Evolutionary conservation across 371 early-diverging fungal species (phyloP).

Genomic region (Fennellomyces sp.): DNA sequence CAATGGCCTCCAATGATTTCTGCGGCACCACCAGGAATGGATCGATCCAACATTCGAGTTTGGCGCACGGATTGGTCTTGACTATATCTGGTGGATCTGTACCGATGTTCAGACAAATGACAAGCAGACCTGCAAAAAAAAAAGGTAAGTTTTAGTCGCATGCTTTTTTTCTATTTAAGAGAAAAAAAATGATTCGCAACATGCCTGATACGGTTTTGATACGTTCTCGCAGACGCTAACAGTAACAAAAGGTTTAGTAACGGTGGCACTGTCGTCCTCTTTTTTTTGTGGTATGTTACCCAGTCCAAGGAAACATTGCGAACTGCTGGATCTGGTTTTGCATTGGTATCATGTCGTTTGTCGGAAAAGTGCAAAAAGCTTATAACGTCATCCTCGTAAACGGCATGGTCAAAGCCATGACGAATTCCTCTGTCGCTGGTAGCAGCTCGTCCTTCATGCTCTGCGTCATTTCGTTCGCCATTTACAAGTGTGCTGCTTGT

Average conservation of each 20-base stretch:
- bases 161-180: neutral
- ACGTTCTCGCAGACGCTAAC: slow-evolving; percentile 46
- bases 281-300: slow-evolving; percentile 24
- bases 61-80: slow-evolving; percentile 87
- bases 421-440: slow-evolving; percentile 34
- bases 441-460: slow-evolving; percentile 14
- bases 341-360: slow-evolving; percentile 59
- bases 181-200: no score
- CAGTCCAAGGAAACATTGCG: slow-evolving; percentile 39
- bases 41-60: slow-evolving; percentile 95
- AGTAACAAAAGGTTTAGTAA: neutral
- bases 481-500: slow-evolving; percentile 66
- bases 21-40: slow-evolving; percentile 80
- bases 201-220: slow-evolving; percentile 55
- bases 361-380: slow-evolving; percentile 64
- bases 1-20: slow-evolving; percentile 87
- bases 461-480: slow-evolving; percentile 43
- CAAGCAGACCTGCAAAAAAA: slow-evolving; percentile 75
- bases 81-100: slow-evolving; percentile 95
- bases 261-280: neutral
- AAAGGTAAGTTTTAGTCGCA: no score
- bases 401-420: slow-evolving; percentile 61
- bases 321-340: slow-evolving; percentile 22
- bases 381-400: slow-evolving; percentile 59
- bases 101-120: slow-evolving; percentile 95